Evolutionary conservation across 495 filamentous ascomycete species (phyloP), one percentile per base, ranked within the genome.

Genomic region (Aspergillus leporis): DNA sequence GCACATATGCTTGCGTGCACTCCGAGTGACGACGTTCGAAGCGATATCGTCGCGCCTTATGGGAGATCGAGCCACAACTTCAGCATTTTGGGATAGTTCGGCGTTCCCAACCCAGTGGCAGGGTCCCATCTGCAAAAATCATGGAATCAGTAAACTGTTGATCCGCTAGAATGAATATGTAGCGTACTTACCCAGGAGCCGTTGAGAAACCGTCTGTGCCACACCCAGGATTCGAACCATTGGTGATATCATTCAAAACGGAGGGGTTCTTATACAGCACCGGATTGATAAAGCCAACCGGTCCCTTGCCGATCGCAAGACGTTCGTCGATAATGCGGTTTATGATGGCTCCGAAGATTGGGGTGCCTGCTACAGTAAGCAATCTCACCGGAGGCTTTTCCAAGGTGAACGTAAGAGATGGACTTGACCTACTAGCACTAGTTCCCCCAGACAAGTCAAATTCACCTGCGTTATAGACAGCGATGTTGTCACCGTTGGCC

Each of bases 401-500:
- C n/a, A n/a, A n/a, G n/a, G n/a, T n/a, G n/a, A n/a, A n/a, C n/a
- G n/a, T n/a, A n/a, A n/a, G n/a, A n/a, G n/a, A n/a, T n/a, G n/a
- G n/a, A n/a, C n/a, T 25, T n/a, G 25, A 36, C 59, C 9, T 53
- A 55, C 59, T 60, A 4, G 60, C 75, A 30, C 65, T 71, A 7
- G 79, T 81, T 5, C 79, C 79, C 4, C 66, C 74, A 41, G 64
- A 62, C n/a, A 66, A 48, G 16, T 36, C 54, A n/a, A 60, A 50
- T 5, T 49, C 36, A 0, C 68, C 66, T 18, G 65, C 60, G n/a
- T 75, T 70, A 31, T 72, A 78, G 45, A 83, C 71, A 19, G 75
- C 64, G 54, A 87, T 78, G 46, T 83, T 81, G 8, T 80, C 83
- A n/a, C 81, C 85, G n/a, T 85, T 76, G 23, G 86, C 86, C 3